Evolutionary conservation across 2,329 filamentous ascomycete species (phyloP), one percentile per base, ranked within the genome.

Genomic region (Fusarium proliferatum): DNA sequence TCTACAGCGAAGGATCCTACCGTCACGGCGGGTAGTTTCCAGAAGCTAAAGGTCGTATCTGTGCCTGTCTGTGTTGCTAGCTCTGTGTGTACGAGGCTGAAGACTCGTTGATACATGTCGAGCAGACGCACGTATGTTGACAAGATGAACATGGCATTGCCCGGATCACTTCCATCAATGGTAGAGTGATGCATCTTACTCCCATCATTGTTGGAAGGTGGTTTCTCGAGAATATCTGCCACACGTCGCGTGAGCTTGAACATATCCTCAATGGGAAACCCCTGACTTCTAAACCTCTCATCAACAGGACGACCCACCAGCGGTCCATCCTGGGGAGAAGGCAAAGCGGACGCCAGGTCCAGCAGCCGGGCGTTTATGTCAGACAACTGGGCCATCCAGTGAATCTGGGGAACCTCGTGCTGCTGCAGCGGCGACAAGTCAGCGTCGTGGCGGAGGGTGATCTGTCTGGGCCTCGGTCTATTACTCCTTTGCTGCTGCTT

Each of bases 181-280:
- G 70, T 55, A 3, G 71, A 63, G 30, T 67, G 59, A 23, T 59
- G 61, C 6, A 67, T 23, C 38, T 71, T 67, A 10, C 56, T 26
- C 7, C 61, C 56, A 30, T 67, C 65, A 19, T 55, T 63, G 28
- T 61, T 66, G 5, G 67, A 58, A 2, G 76, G 67, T 5, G 79
- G 61, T 30, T 78, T 74, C 49, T 83, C 79, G 10, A 84, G 68
- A 3, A 81, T 77, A 39, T 84, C 80, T 21, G 83, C 78, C 12
- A 85, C 80, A 10, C 75, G 64, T 12, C 80, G 80, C 9, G 83
- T 84, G 30, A 85, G 77, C 60, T 82, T 79, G 74, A 85, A 85
- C 76, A 85, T 81, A 41, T 81, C 80, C 51, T 84, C 82, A 39
- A 85, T 80, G 6, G 83, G 83, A 51, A 85, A 85, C 30, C 76